Conservation (phyloP, 73 alveolate species). For the Stentor coeruleus region DNA sequence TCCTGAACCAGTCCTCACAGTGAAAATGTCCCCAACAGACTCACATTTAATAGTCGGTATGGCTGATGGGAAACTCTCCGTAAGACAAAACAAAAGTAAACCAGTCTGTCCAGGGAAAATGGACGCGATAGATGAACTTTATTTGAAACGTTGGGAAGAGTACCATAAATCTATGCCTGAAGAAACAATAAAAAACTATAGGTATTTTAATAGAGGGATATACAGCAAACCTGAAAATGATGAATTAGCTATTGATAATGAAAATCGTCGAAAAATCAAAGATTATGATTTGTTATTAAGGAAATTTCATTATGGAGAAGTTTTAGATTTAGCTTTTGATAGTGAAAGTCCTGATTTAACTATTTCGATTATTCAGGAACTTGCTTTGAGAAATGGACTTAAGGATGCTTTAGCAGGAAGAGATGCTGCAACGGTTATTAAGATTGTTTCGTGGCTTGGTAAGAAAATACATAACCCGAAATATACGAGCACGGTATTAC, state of each 20-base stretch:
- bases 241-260: constrained; percentile 26
- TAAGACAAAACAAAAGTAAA: constrained; percentile 10
- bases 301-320: constrained; percentile 30
- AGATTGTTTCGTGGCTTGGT: constrained; percentile 8
- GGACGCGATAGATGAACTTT: not conserved
- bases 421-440: constrained; percentile 12
- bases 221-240: constrained; percentile 24
- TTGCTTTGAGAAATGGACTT: constrained; percentile 28
- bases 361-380: constrained; percentile 28
- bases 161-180: not conserved
- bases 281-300: constrained; percentile 29
- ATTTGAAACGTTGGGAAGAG: constrained; percentile 16
- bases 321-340: constrained; percentile 32
- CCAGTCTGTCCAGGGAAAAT: not conserved
- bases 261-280: constrained; percentile 16
- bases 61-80: constrained; percentile 27
- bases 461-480: constrained; percentile 14
- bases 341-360: constrained; percentile 20
- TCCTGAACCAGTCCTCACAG: constrained; percentile 13
- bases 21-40: not conserved
- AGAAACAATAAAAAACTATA: constrained; percentile 31
- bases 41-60: constrained; percentile 8
- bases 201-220: constrained; percentile 35
- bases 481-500: not conserved
- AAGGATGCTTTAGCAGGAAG: constrained; percentile 17